These are phyloP conservation scores for Flaveria ramosissima DNA, from an alignment of 129 eudicot species.

Conservation along the genomic window DNA sequence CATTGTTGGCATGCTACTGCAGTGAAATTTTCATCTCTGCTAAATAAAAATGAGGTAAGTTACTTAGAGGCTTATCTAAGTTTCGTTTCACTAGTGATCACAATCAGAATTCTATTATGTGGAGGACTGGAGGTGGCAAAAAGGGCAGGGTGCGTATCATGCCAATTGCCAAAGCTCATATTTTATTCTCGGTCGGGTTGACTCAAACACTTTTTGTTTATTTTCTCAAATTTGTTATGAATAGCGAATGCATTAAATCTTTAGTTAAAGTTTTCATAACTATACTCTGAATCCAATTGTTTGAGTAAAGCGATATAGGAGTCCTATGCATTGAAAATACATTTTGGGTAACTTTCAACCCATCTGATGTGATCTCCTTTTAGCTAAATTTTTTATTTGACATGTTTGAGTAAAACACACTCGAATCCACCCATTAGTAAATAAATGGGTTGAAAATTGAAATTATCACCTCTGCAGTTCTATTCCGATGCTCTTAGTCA, in stretches of 20 bases:
- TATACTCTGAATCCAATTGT: background rate
- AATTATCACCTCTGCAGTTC: background rate
- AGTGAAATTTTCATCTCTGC: slow-evolving; percentile 44
- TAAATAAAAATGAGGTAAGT: slow-evolving; percentile 57
- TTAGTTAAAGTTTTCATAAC: background rate
- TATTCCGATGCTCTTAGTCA: background rate
- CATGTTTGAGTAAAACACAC: background rate
- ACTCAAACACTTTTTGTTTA: background rate
- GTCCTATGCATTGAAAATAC: background rate
- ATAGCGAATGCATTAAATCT: background rate
- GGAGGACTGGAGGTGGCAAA: background rate
- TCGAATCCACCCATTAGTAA: background rate
- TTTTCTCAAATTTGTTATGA: background rate
- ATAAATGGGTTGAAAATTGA: too few relatives aligned
- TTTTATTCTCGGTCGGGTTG: background rate
- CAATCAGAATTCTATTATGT: background rate
- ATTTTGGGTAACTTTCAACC: background rate
- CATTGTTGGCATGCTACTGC: slow-evolving; percentile 90
- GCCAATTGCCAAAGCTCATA: background rate
- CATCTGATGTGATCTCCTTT: background rate
- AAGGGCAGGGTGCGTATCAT: background rate
- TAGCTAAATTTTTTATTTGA: background rate
- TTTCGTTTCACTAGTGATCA: background rate
- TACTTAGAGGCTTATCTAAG: background rate
- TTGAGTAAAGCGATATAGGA: background rate